These are phyloP conservation scores for Pelargonium exstipulatum DNA, from an alignment of 441 rosid species.

Conservation along the genomic window DNA sequence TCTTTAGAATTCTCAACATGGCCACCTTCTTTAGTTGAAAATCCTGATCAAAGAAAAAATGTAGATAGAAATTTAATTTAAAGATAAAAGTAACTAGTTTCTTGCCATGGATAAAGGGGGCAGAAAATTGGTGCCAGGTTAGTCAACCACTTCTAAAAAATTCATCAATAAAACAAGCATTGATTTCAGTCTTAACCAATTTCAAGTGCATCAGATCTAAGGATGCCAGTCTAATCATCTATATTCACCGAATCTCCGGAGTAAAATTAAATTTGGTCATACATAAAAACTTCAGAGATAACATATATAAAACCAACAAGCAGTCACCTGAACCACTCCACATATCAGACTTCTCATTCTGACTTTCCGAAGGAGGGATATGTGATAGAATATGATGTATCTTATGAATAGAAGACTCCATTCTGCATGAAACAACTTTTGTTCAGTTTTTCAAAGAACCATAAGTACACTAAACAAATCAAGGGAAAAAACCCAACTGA, in stretches of 20 bases:
- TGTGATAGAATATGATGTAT: conserved; percentile 54
- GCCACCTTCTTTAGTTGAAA: conserved; percentile 28
- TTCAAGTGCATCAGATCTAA: neutral
- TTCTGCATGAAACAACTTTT: conserved; percentile 34
- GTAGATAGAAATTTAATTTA: neutral
- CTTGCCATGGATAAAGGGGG: neutral
- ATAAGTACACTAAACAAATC: neutral
- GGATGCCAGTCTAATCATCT: neutral
- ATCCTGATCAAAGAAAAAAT: conserved; percentile 24
- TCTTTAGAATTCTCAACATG: conserved; percentile 24
- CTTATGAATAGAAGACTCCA: conserved; percentile 40
- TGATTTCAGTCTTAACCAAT: neutral
- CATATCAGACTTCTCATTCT: conserved; percentile 44
- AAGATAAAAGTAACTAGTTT: conserved; percentile 14
- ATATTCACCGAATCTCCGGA: neutral
- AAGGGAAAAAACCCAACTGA: neutral
- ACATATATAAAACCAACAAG: conserved; percentile 9
- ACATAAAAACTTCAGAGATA: neutral
- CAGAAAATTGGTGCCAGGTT: neutral
- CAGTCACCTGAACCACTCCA: conserved; percentile 80
- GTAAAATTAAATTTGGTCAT: neutral
- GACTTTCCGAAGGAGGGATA: conserved; percentile 46
- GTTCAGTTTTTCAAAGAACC: neutral
- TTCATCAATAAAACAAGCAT: no score
- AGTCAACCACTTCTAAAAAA: neutral